A percentile compares a stretch with the other conserved stretches of the same genome.
These are phyloP conservation scores for Hemileccinum impolitum DNA, from an alignment of 768 basidiomycete genomes.

Conservation along the genomic window DNA sequence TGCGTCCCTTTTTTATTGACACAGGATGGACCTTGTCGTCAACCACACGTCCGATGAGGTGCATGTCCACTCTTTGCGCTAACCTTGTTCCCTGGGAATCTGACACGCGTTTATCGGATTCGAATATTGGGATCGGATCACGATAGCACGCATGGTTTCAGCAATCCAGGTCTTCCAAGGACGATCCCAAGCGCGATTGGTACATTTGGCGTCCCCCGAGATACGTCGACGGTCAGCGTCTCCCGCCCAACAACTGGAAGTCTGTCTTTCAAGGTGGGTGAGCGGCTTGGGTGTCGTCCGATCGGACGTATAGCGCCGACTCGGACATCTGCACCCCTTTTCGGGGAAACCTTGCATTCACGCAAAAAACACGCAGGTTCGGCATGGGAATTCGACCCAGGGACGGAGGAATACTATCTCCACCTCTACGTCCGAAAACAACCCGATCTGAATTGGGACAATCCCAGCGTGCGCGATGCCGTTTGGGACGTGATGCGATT, in stretches of 20 bases:
- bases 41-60: conserved; percentile 73
- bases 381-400: conserved; percentile 68
- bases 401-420: conserved; percentile 67
- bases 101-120: neutral
- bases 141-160: conserved; percentile 69
- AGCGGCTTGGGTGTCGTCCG: neutral
- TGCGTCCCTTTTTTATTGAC: conserved; percentile 6
- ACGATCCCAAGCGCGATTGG: conserved; percentile 66
- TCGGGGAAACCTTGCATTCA: no score
- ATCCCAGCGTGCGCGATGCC: conserved; percentile 53
- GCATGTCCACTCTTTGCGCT: neutral
- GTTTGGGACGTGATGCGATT: conserved; percentile 66
- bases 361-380: conserved; percentile 40
- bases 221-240: conserved; percentile 48
- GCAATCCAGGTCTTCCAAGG: conserved; percentile 48
- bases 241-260: conserved; percentile 74
- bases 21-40: conserved; percentile 74
- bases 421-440: conserved; percentile 65
- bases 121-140: no score
- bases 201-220: conserved; percentile 70
- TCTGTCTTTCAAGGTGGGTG: conserved; percentile 59
- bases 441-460: conserved; percentile 79
- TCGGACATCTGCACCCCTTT: no score
- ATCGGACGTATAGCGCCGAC: neutral
- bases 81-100: neutral